Evolutionary conservation across 2,329 filamentous ascomycete genomes (phyloP).

Genomic region (Beauveria pseudobassiana): DNA sequence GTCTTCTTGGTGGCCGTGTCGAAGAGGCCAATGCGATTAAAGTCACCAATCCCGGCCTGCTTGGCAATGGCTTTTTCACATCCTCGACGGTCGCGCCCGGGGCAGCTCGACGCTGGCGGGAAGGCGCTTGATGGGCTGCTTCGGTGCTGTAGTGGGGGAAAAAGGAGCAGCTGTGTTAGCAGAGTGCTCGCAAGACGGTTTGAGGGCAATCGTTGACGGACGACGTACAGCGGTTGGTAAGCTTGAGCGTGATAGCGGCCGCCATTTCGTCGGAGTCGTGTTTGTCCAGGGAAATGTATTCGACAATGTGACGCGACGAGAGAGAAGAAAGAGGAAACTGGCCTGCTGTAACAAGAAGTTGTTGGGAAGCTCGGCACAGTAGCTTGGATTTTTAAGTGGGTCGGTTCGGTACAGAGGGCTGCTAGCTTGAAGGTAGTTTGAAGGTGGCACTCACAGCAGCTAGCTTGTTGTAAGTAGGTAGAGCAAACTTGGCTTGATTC

Average conservation of each 20-base stretch:
- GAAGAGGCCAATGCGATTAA: slow-evolving; percentile 56
- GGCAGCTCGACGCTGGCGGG: slow-evolving; percentile 43
- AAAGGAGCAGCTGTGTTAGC: not conserved
- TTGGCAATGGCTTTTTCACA: slow-evolving; percentile 50
- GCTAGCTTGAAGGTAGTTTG: not conserved
- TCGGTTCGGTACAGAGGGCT: not conserved
- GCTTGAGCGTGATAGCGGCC: slow-evolving; percentile 30
- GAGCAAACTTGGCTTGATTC: too few relatives aligned
- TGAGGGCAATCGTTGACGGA: not conserved
- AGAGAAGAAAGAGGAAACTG: not conserved
- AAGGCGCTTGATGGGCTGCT: slow-evolving; percentile 47
- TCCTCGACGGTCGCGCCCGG: slow-evolving; percentile 50
- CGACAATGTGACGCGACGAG: not conserved
- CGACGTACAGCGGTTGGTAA: slow-evolving; percentile 33
- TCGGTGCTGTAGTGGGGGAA: slow-evolving; percentile 29
- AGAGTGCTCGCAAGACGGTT: not conserved
- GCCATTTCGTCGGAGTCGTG: slow-evolving; percentile 20
- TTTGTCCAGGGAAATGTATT: not conserved
- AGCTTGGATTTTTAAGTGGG: slow-evolving; percentile 2
- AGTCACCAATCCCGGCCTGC: slow-evolving; percentile 43
- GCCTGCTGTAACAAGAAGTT: not conserved
- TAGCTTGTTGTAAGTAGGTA: not conserved
- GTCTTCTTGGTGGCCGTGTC: slow-evolving; percentile 55
- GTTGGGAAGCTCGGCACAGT: slow-evolving; percentile 9
- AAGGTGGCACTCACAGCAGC: not conserved